These are phyloP conservation scores for Pachysandra terminalis DNA, from an alignment of 164 flowering plant genomes.

Conservation along the genomic window DNA sequence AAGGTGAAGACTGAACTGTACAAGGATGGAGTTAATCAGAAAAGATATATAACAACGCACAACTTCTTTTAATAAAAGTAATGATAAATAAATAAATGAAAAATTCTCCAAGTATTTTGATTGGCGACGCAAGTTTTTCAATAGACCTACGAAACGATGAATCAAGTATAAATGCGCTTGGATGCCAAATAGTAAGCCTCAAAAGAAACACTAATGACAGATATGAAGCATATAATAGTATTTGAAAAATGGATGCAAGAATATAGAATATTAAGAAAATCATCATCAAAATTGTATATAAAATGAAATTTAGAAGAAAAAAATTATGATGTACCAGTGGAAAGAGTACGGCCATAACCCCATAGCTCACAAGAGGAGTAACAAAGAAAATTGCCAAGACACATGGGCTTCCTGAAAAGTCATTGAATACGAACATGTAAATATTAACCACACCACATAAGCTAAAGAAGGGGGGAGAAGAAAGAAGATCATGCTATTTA, in stretches of 20 bases:
- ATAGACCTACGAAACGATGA: not conserved
- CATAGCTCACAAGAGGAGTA: constrained; percentile 84
- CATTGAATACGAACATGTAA: not conserved
- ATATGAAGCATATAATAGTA: not conserved
- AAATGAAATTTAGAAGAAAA: not conserved
- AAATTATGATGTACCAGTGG: constrained; percentile 59
- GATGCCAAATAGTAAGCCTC: not conserved
- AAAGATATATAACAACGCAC: too few relatives aligned
- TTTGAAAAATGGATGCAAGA: not conserved
- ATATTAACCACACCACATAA: not conserved
- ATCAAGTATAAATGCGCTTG: not conserved
- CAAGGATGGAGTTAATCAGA: too few relatives aligned
- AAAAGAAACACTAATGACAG: too few relatives aligned
- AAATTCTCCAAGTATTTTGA: not conserved
- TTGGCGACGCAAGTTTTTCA: not conserved
- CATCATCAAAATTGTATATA: not conserved
- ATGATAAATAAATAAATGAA: too few relatives aligned
- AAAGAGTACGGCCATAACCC: constrained; percentile 86
- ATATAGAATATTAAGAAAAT: not conserved
- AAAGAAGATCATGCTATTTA: not conserved
- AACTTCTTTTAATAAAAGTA: too few relatives aligned
- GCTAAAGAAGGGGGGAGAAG: not conserved
- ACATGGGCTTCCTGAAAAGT: constrained; percentile 84
- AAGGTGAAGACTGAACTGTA: too few relatives aligned
- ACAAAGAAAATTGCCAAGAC: constrained; percentile 76